Evolutionary conservation across 1,139 yeast genomes (phyloP), one percentile per base, ranked within the genome.

Genomic region (Pichia sp.): DNA sequence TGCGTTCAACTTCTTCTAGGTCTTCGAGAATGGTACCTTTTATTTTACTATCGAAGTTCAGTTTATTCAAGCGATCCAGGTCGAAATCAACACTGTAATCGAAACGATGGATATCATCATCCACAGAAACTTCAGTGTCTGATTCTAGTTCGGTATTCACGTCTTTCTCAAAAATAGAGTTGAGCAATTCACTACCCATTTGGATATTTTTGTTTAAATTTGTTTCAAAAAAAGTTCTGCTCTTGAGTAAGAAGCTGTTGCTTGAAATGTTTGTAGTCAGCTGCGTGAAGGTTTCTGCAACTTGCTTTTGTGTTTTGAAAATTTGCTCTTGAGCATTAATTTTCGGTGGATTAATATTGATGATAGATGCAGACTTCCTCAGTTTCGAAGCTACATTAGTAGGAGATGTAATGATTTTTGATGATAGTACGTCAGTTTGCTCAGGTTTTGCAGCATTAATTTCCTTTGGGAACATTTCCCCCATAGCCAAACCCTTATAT

Each of bases 161-260:
- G 29, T 44, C 16, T 6, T 45, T 59, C 34, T 58, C 60, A 43
- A 58, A 55, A 9, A 60, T 55, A 2, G 57, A 55, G 24, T 55
- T 52, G 4, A 56, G 30, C 6, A 57, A 17, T n/a, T 46, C 59
- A 44, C 42, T 60, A 9, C 61, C 60, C 29, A 52, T 34, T 44
- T 53, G 54, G 7, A 58, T 44, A 47, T 60, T 60, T 27, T 61
- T 64, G 9, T 54, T 56, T 14, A 65, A 40, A 58, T 63, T 64
- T 31, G 60, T 55, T 38, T 62, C 67, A 31, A 67, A 55, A 20
- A 67, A 54, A 1, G 52, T 48, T 36, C 57, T 64, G 5, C 69
- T 63, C 49, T 59, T 64, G n/a, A 44, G 57, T 6, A 66, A 38
- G 16, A 67, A 47, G 16, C 62, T 51, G 30, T 60, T 64, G 30